phyloP scores from a whole-genome alignment of 768 basidiomycete species.

The Porpolomopsis calyptriformis region DNA sequence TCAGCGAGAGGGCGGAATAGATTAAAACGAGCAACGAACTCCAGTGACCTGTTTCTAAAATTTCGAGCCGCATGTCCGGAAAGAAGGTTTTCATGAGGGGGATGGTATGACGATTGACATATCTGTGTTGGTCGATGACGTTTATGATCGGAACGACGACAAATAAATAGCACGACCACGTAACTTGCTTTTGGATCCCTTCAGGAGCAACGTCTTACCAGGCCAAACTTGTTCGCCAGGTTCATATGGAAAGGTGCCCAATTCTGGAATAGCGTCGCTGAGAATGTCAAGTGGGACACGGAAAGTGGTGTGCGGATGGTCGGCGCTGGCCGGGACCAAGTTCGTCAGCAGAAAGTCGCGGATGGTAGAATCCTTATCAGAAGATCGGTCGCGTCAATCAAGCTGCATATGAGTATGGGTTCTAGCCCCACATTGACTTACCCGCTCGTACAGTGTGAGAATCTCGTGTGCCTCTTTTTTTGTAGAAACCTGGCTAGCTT shows the following conservation, averaged over 20 bases:
- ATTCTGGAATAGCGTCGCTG: slow-evolving; percentile 43
- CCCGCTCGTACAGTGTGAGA: slow-evolving; percentile 52
- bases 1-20: not conserved
- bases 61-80: slow-evolving; percentile 52
- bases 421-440: slow-evolving; percentile 19
- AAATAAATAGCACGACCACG: not conserved
- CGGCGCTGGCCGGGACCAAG: slow-evolving; percentile 31
- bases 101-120: slow-evolving; percentile 64
- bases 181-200: slow-evolving; percentile 67
- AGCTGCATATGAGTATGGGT: not conserved
- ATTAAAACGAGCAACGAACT: slow-evolving; percentile 35
- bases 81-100: slow-evolving; percentile 58
- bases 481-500: slow-evolving; percentile 43
- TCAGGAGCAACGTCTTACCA: slow-evolving; percentile 62
- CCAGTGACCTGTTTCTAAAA: slow-evolving; percentile 79
- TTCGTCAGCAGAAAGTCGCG: slow-evolving; percentile 86
- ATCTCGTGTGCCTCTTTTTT: slow-evolving; percentile 63
- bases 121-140: slow-evolving; percentile 30
- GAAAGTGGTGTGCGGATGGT: slow-evolving; percentile 40
- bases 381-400: not conserved
- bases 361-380: slow-evolving; percentile 66
- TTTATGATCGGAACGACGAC: not conserved
- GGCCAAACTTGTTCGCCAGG: slow-evolving; percentile 42
- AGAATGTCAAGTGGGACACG: slow-evolving; percentile 65
- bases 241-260: slow-evolving; percentile 72